phyloP scores from a whole-genome alignment of 176 grass and related monocot species.

The Raddia distichophylla region DNA sequence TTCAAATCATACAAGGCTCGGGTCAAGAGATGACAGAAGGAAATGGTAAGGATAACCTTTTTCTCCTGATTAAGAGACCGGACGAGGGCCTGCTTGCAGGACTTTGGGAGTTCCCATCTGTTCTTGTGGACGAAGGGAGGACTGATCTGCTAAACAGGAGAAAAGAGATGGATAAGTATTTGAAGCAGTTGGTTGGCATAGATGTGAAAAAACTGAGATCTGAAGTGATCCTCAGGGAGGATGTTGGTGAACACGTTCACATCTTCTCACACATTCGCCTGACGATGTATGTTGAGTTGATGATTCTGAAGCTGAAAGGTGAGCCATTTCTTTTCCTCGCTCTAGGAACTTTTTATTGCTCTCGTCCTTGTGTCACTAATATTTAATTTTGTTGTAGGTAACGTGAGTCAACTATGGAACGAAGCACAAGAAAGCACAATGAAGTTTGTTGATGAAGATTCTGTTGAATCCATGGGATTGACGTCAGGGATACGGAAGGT shows the following conservation, averaged over 20 bases:
- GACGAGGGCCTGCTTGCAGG: constrained; percentile 92
- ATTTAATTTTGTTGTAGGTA: constrained; percentile 52
- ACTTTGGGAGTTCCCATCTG: constrained; percentile 91
- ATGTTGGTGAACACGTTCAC: constrained; percentile 78
- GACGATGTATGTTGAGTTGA: constrained; percentile 81
- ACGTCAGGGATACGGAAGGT: constrained; percentile 94
- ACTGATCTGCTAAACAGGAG: constrained; percentile 54
- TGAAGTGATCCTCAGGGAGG: constrained; percentile 58
- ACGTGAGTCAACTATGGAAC: constrained; percentile 42
- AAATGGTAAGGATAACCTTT: constrained; percentile 21
- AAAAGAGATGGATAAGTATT: constrained; percentile 74
- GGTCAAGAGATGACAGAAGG: not conserved
- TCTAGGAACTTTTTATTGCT: not conserved
- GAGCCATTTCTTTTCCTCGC: not conserved
- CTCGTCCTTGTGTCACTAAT: not conserved
- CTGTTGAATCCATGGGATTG: constrained; percentile 70
- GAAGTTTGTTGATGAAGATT: constrained; percentile 57
- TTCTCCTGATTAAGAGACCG: constrained; percentile 83
- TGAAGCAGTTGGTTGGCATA: constrained; percentile 58
- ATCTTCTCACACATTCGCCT: constrained; percentile 93
- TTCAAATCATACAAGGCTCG: constrained; percentile 58
- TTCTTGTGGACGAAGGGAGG: constrained; percentile 59
- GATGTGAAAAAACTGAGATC: constrained; percentile 26
- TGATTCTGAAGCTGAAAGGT: constrained; percentile 83
- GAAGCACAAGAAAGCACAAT: constrained; percentile 33